These are phyloP conservation scores for Fusarium sp. DNA, from an alignment of 2,329 filamentous ascomycete species.

Conservation along the genomic window DNA sequence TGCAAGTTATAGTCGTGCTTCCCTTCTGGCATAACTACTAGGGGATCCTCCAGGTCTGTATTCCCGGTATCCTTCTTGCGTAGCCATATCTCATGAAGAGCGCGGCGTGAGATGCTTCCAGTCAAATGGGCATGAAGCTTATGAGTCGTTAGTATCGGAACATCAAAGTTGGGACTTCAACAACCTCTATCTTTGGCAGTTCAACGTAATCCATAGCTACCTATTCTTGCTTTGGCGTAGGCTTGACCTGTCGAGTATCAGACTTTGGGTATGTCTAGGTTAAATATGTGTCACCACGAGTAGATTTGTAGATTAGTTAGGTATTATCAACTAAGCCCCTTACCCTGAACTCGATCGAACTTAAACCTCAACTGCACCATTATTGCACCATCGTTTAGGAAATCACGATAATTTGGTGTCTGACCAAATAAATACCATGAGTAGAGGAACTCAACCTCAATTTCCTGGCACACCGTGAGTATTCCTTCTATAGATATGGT, in stretches of 20 bases:
- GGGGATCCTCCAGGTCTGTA: slow-evolving; percentile 74
- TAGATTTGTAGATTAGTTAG: neutral
- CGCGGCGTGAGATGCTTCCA: slow-evolving; percentile 79
- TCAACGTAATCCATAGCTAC: slow-evolving; percentile 59
- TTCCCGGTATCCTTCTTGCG: slow-evolving; percentile 66
- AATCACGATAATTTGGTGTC: neutral
- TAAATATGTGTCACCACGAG: neutral
- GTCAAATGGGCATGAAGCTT: slow-evolving; percentile 86
- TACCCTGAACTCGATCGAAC: slow-evolving; percentile 21
- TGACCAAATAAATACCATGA: neutral
- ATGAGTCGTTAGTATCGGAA: neutral
- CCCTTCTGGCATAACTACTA: slow-evolving; percentile 75
- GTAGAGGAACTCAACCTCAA: neutral
- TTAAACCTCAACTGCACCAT: neutral
- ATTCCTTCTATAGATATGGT: neutral
- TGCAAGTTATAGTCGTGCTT: slow-evolving; percentile 79
- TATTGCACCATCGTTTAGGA: no score
- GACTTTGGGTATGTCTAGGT: neutral
- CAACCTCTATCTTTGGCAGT: slow-evolving; percentile 70
- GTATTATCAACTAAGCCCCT: no score
- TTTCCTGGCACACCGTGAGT: neutral
- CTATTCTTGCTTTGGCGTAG: neutral
- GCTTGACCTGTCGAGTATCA: no score
- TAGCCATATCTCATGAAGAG: slow-evolving; percentile 81
- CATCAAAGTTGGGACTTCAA: rapidly evolving